Conservation (phyloP, 495 filamentous ascomycete genomes). For the Bombardia bombarda region DNA sequence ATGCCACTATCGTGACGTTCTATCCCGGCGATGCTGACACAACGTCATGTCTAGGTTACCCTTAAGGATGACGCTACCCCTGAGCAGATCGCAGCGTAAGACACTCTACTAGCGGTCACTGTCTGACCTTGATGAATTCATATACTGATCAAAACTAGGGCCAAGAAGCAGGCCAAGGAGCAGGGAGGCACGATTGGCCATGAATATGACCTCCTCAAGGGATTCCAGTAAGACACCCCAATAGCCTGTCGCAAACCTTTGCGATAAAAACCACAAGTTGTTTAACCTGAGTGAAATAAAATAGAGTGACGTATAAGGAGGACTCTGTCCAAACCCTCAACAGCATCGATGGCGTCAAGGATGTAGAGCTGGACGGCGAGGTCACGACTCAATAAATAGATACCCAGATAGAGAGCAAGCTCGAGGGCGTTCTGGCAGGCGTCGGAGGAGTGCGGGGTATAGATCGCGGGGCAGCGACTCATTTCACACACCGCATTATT, state of each 20-base stretch:
- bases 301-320: constrained; percentile 66
- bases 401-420: background rate
- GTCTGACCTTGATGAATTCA: background rate
- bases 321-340: constrained; percentile 55
- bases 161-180: constrained; percentile 59
- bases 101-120: background rate
- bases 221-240: constrained; percentile 65
- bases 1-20: background rate
- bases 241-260: no score
- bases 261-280: background rate
- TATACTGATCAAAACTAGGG: constrained; percentile 35
- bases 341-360: constrained; percentile 57
- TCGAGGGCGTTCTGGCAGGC: background rate
- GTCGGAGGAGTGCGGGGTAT: background rate
- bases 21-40: constrained; percentile 1
- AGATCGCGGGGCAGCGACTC: background rate
- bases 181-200: constrained; percentile 76
- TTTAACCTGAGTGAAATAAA: background rate
- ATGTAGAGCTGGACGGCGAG: constrained; percentile 63
- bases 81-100: constrained; percentile 58
- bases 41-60: constrained; percentile 60
- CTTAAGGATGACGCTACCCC: constrained; percentile 56
- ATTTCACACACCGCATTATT: background rate
- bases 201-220: constrained; percentile 80
- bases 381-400: constrained; percentile 67